Evolutionary conservation across 2,329 filamentous ascomycete species (phyloP).

Genomic region (Cladophialophora immunda): DNA sequence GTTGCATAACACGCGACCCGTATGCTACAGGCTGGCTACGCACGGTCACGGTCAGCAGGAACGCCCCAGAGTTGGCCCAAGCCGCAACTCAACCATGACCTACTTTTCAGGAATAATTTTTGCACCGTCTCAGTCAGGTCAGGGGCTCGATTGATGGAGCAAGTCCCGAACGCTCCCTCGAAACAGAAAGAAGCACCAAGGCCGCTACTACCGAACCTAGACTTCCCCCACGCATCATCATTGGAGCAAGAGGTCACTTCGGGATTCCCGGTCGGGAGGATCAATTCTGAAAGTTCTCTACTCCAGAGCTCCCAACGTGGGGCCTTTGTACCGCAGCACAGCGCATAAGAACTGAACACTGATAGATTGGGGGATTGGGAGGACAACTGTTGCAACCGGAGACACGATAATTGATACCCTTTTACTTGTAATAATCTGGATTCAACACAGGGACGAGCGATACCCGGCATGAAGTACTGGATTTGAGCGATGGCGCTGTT

Average conservation of each 20-base stretch:
- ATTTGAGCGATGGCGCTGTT: slow-evolving; percentile 27
- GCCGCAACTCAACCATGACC: slow-evolving; percentile 24
- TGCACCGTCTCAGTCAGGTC: slow-evolving; percentile 13
- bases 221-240: slow-evolving; percentile 10
- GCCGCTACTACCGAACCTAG: slow-evolving; percentile 12
- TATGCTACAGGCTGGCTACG: slow-evolving; percentile 30
- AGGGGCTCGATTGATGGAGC: slow-evolving; percentile 9
- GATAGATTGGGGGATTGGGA: background rate
- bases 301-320: background rate
- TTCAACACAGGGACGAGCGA: slow-evolving; percentile 9
- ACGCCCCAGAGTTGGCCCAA: slow-evolving; percentile 23
- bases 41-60: slow-evolving; percentile 16
- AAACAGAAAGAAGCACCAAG: background rate
- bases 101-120: slow-evolving; percentile 15
- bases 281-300: background rate
- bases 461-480: slow-evolving; percentile 18
- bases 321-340: background rate
- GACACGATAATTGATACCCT: slow-evolving; percentile 20
- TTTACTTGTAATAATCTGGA: slow-evolving; percentile 16
- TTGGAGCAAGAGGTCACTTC: slow-evolving; percentile 20
- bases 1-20: slow-evolving; percentile 64
- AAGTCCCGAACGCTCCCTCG: background rate
- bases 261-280: background rate
- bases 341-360: background rate
- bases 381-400: slow-evolving; percentile 10